These are phyloP conservation scores for Talaromyces liani DNA, from an alignment of 495 filamentous ascomycete genomes.

Conservation along the genomic window DNA sequence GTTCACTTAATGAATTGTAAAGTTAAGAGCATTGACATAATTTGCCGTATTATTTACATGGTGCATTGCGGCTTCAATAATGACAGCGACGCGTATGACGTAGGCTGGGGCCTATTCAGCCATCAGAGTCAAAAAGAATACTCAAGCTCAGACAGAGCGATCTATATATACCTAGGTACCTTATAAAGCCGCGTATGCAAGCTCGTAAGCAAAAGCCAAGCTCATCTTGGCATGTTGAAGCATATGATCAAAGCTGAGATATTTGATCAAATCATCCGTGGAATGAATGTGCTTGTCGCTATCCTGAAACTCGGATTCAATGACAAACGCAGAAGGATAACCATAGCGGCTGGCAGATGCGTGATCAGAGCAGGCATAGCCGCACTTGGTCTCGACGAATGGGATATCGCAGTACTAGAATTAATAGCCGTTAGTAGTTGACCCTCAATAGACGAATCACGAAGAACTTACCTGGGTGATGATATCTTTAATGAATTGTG, in stretches of 20 bases:
- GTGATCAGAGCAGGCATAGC: slow-evolving; percentile 96
- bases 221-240: slow-evolving; percentile 92
- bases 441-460: background rate
- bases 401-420: slow-evolving; percentile 79
- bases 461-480: slow-evolving; percentile 55
- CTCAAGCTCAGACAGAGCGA: background rate
- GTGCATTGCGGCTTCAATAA: background rate
- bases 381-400: slow-evolving; percentile 86
- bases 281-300: slow-evolving; percentile 86
- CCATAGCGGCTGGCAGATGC: slow-evolving; percentile 94
- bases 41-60: background rate
- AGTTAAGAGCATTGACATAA: background rate
- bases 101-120: background rate
- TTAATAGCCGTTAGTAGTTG: background rate
- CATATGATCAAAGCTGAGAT: slow-evolving; percentile 95
- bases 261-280: slow-evolving; percentile 80
- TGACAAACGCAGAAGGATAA: slow-evolving; percentile 92
- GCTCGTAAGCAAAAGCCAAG: slow-evolving; percentile 80
- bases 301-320: slow-evolving; percentile 81
- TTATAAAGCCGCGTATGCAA: slow-evolving; percentile 40
- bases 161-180: background rate
- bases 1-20: background rate
- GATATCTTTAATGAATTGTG: slow-evolving; percentile 85
- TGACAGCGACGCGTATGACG: background rate
- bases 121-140: background rate